Conservation (phyloP, 305 asterid genomes). For the Fraxinus velutina region DNA sequence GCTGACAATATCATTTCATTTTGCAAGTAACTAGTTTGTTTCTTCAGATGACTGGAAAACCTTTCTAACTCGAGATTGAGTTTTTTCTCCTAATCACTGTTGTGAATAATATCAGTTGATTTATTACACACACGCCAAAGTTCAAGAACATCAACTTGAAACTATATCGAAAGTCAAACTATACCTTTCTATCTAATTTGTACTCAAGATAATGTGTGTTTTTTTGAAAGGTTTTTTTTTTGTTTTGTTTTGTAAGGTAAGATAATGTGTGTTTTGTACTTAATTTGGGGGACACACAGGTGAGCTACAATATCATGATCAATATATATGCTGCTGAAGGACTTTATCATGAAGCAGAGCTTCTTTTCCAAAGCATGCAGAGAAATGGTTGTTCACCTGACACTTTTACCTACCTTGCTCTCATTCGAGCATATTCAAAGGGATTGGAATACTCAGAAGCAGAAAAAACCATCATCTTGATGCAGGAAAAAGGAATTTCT, state of each 20-base stretch:
- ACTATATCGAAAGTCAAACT: not conserved
- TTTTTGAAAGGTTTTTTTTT: not conserved
- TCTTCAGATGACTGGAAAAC: not conserved
- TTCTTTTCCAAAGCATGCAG: constrained; percentile 53
- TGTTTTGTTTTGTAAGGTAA: too few species aligned
- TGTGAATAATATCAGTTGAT: not conserved
- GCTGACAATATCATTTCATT: not conserved
- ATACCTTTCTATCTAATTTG: not conserved
- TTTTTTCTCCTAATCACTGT: not conserved
- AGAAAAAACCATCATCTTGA: constrained; percentile 44
- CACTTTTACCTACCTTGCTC: constrained; percentile 59
- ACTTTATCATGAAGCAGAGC: constrained; percentile 56
- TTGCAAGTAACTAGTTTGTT: not conserved
- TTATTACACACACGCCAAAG: not conserved
- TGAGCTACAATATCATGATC: constrained; percentile 69
- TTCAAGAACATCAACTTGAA: not conserved
- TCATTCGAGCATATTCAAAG: constrained; percentile 56
- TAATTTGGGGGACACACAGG: constrained; percentile 37
- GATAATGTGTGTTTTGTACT: not conserved
- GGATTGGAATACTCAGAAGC: constrained; percentile 48
- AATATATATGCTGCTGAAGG: constrained; percentile 58
- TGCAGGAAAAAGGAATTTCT: constrained; percentile 64
- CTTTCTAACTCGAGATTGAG: not conserved
- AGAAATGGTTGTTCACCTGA: constrained; percentile 49
- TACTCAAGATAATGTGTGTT: not conserved